phyloP scores from a whole-genome alignment of 139 green algal species.

The Chlorella sp. region DNA sequence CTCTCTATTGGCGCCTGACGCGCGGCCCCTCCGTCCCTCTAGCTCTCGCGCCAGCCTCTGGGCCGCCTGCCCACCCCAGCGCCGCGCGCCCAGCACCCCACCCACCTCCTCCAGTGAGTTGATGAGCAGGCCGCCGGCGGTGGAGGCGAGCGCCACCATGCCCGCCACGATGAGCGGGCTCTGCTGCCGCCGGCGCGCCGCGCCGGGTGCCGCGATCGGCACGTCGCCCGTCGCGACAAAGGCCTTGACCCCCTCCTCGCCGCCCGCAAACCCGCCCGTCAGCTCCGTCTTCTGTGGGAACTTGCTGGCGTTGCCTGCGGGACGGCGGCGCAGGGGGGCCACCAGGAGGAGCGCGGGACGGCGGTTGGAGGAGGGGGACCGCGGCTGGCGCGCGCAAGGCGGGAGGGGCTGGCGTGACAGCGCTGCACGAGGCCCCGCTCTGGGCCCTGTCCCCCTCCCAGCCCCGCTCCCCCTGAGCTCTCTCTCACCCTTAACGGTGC shows the following conservation, averaged over 20 bases:
- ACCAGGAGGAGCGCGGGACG: too few relatives aligned
- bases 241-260: constrained; percentile 73
- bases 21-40: constrained; percentile 29
- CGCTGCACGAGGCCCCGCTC: too few relatives aligned
- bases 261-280: constrained; percentile 85
- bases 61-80: not conserved
- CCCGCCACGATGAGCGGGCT: constrained; percentile 59
- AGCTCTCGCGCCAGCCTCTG: constrained; percentile 58
- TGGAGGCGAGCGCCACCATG: constrained; percentile 50
- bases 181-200: constrained; percentile 34
- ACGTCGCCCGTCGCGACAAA: constrained; percentile 77
- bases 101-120: constrained; percentile 51
- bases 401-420: too few relatives aligned
- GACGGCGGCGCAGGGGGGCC: too few relatives aligned
- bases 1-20: not conserved
- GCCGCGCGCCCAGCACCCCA: constrained; percentile 32
- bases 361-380: too few relatives aligned
- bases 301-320: too few relatives aligned
- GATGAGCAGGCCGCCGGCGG: constrained; percentile 62
- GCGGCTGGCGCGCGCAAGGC: too few relatives aligned
- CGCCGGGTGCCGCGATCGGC: constrained; percentile 29
- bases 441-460: too few relatives aligned
- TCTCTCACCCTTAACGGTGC: constrained; percentile 58
- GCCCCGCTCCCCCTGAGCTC: too few relatives aligned
- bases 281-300: too few relatives aligned